Percentiles rank a stretch among this genome's conserved stretches.
These are phyloP conservation scores for Naganishia albida DNA, from an alignment of 1,284 basidiomycete genomes.

Conservation along the genomic window DNA sequence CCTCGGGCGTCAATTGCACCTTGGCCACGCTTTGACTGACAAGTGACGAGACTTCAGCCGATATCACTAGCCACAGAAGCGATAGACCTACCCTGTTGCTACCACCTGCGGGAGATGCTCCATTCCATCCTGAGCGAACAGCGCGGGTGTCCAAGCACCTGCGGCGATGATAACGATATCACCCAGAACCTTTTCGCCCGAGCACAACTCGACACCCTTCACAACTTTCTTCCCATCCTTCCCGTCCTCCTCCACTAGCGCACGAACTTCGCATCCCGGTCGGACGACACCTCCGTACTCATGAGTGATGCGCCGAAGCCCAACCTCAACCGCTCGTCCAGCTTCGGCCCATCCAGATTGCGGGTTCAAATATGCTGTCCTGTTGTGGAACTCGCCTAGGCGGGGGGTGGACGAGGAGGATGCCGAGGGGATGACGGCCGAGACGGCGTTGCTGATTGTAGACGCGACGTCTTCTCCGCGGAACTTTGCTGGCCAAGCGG, in stretches of 20 bases:
- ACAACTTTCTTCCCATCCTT: constrained; percentile 54
- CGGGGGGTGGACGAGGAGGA: not conserved
- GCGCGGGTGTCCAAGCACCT: constrained; percentile 67
- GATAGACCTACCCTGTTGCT: constrained; percentile 43
- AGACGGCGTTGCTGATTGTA: constrained; percentile 8
- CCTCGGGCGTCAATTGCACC: constrained; percentile 70
- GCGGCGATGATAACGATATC: constrained; percentile 50
- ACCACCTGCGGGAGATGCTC: constrained; percentile 43
- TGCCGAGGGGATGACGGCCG: not conserved
- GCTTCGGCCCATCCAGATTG: constrained; percentile 86
- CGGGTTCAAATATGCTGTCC: constrained; percentile 65
- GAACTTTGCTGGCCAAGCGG: constrained; percentile 24
- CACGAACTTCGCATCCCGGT: constrained; percentile 62
- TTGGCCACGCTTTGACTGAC: constrained; percentile 70
- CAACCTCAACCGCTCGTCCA: constrained; percentile 63
- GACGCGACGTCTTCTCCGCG: constrained; percentile 15
- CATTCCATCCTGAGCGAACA: constrained; percentile 63
- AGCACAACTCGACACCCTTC: constrained; percentile 64
- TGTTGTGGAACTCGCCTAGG: constrained; percentile 37
- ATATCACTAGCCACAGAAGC: constrained; percentile 22
- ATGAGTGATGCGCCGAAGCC: constrained; percentile 62
- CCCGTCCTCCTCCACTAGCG: constrained; percentile 37
- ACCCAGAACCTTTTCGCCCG: constrained; percentile 58
- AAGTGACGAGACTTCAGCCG: constrained; percentile 27
- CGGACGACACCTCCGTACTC: constrained; percentile 65